Evolutionary conservation across 441 rosid genomes (phyloP).

Genomic region (Pelargonium fulgidum): DNA sequence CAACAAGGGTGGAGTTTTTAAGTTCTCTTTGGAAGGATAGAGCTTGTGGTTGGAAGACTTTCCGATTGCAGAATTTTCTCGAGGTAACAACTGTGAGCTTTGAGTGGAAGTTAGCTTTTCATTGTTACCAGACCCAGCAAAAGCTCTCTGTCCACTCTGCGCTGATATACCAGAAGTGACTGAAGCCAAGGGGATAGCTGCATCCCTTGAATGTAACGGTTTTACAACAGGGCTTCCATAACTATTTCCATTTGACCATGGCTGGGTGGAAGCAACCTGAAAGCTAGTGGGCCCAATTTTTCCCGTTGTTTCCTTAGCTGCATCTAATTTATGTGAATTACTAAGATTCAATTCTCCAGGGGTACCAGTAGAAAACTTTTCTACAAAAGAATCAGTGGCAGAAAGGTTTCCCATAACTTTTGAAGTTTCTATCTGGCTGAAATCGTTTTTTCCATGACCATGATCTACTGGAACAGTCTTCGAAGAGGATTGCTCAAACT

Average conservation of each 20-base stretch:
- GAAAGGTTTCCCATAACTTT: slow-evolving; percentile 28
- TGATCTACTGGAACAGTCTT: slow-evolving; percentile 28
- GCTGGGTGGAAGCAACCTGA: slow-evolving; percentile 35
- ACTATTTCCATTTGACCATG: slow-evolving; percentile 38
- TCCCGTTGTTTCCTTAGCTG: slow-evolving; percentile 30
- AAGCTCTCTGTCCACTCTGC: slow-evolving; percentile 30
- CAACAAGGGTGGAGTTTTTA: slow-evolving; percentile 30
- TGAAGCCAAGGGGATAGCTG: slow-evolving; percentile 26
- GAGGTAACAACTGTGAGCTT: slow-evolving; percentile 44
- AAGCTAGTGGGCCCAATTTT: slow-evolving; percentile 29
- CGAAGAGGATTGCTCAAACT: slow-evolving; percentile 34
- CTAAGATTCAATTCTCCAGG: slow-evolving; percentile 26
- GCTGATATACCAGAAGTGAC: slow-evolving; percentile 28
- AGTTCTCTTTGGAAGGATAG: slow-evolving; percentile 32
- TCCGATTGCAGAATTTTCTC: slow-evolving; percentile 46
- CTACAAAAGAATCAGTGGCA: slow-evolving; percentile 31
- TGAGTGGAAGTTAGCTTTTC: slow-evolving; percentile 59
- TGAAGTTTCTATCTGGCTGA: slow-evolving; percentile 30
- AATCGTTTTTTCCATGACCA: slow-evolving; percentile 19
- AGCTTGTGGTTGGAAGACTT: slow-evolving; percentile 40
- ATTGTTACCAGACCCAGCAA: slow-evolving; percentile 34
- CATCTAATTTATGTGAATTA: slow-evolving; percentile 29
- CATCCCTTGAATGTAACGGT: slow-evolving; percentile 32
- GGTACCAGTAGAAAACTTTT: slow-evolving; percentile 26
- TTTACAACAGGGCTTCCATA: slow-evolving; percentile 37